phyloP scores from a whole-genome alignment of 106 monocot genomes.

The Allium cepa region DNA sequence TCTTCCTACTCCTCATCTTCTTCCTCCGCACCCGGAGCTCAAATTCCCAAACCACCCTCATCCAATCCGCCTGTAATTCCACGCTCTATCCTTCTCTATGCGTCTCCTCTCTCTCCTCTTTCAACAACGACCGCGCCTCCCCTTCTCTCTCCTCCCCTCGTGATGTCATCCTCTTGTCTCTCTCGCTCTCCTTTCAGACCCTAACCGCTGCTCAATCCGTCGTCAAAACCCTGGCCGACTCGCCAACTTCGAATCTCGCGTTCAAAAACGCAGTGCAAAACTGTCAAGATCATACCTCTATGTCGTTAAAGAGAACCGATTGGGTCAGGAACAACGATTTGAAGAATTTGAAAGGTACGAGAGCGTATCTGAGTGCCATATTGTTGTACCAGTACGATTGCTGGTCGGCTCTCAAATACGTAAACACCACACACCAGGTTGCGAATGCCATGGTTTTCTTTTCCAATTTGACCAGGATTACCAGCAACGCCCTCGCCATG shows the following conservation, averaged over 20 bases:
- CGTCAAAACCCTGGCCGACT: constrained; percentile 32
- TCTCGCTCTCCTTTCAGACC: constrained; percentile 17
- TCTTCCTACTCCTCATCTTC: constrained; percentile 19
- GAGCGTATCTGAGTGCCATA: constrained; percentile 41
- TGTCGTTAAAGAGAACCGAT: constrained; percentile 21
- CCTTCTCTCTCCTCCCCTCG: constrained; percentile 10
- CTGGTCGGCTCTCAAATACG: constrained; percentile 66
- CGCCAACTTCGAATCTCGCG: constrained; percentile 25
- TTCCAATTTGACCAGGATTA: constrained; percentile 12
- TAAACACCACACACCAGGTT: constrained; percentile 44
- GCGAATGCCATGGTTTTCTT: constrained; percentile 37
- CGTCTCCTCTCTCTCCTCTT: constrained; percentile 18
- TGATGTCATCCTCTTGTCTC: constrained; percentile 14
- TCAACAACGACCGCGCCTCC: constrained; percentile 9
- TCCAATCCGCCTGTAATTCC: constrained; percentile 33
- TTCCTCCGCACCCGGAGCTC: constrained; percentile 6
- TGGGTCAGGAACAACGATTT: neutral
- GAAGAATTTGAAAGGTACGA: neutral
- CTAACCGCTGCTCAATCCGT: constrained; percentile 26
- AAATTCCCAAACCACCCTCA: neutral
- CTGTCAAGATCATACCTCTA: constrained; percentile 39
- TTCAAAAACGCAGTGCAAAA: constrained; percentile 38
- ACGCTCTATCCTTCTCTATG: constrained; percentile 29
- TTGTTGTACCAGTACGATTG: constrained; percentile 89
- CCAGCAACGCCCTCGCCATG: constrained; percentile 48